These are phyloP conservation scores for Pythium diclinum DNA, from an alignment of 352 stramenopile species.

Conservation along the genomic window DNA sequence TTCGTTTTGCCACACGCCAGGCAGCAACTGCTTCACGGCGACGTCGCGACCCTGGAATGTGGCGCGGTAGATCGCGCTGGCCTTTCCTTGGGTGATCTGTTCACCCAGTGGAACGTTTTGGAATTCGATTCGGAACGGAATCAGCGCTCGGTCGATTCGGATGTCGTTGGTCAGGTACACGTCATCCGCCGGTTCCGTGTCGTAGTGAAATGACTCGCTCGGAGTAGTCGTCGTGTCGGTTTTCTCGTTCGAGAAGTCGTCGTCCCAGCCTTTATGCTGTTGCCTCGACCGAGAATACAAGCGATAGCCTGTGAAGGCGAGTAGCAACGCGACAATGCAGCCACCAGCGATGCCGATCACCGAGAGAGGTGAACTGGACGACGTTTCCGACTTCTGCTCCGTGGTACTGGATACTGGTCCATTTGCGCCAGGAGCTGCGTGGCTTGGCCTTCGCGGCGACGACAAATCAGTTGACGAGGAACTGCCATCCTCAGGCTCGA, in stretches of 20 bases:
- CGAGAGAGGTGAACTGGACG: neutral
- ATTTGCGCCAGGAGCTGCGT: neutral
- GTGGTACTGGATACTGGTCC: neutral
- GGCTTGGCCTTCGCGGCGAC: neutral
- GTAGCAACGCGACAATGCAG: neutral
- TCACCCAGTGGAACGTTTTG: constrained; percentile 12
- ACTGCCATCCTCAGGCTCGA: neutral
- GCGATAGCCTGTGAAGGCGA: neutral
- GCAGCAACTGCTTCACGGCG: constrained; percentile 22
- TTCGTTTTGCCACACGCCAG: constrained; percentile 25
- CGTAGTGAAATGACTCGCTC: neutral
- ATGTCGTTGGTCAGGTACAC: constrained; percentile 28
- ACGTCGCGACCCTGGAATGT: constrained; percentile 14
- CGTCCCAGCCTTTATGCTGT: neutral
- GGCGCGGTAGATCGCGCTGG: constrained; percentile 19
- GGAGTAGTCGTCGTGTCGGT: neutral
- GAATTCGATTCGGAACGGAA: constrained; percentile 16
- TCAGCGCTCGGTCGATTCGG: constrained; percentile 22
- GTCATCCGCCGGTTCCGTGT: neutral
- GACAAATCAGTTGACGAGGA: neutral
- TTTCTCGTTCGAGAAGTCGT: constrained; percentile 2
- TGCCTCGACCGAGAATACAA: neutral
- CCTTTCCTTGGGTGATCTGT: constrained; percentile 21
- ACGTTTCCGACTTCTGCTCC: neutral
- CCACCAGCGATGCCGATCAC: neutral